Base-by-base conservation (phyloP, 768 basidiomycete species). In the Leccinum rimulosum region DNA sequence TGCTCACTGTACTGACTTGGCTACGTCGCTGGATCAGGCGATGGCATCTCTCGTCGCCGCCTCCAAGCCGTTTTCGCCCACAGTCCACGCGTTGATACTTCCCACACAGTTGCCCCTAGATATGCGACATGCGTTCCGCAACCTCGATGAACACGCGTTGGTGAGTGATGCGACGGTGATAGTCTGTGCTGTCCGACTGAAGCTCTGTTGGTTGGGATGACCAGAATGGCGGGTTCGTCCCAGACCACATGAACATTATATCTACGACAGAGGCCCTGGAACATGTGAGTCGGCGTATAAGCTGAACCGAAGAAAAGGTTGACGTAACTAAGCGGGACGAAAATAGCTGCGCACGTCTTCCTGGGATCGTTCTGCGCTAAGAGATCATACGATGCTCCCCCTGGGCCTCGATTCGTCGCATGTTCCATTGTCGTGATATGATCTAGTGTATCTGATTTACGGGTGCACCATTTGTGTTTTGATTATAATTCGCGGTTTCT, bases 161-260 rank as follows among this genome's bases (percentile, higher is more conserved):
- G 91, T 89, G 57, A 62, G 84, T 74, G 25, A 15, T 49, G 19
- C 25, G 43, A 45, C 2, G 22, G 22, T 12, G 17, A 27, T 25
- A 33, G 50, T 45, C 19, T 11, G 43, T 19, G 17, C 10, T 28
- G 45, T 38, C 51, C 52, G 15, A 30, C 38, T 61, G 2, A 49
- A 3, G 17, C 7, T 51, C 4, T 25, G 19, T 51, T 11, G 25
- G 6, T 3, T 2, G 35, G n/a, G 35, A 35, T 25, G n/a, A 51
- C 57, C 64, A 83, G 83, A 83, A 84, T 53, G 74, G 80, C 27
- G 80, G 82, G 22, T 71, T 67, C 40, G 61, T 82, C 31, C 89
- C 89, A 9, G 84, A 90, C 61, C 87, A 92, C 64, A 91, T 93
- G 89, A 89, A 92, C 66, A 72, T 93, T 22, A 66, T 93, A 14